Evolutionary conservation across 371 early-diverging fungal species (phyloP), one percentile per base, ranked within the genome.

Genomic region (Haplosporangium sp.): DNA sequence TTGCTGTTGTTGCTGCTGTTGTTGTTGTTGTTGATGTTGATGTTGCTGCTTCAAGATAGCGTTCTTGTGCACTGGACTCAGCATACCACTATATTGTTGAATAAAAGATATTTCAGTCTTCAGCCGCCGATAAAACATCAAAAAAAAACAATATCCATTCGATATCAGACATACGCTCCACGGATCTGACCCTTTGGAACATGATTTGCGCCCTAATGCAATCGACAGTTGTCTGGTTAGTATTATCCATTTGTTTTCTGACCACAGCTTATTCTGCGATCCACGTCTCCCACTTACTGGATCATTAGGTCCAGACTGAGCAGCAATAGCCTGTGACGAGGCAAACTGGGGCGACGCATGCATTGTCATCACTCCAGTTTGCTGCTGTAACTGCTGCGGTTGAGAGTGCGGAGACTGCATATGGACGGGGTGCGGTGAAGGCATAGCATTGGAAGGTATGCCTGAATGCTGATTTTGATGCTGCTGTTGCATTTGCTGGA

Each of bases 1-100:
- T 21, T 84, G 62, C 43, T 83, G 81, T 36, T 80, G 60, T 79
- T 56, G 45, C 75, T 42, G 68, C 46, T 43, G 73, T 48, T 60
- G 69, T 29, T 70, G 76, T 18, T 77, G 69, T 38, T 73, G 74
- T 6, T 55, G 53, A 13, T 54, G 52, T n/a, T 53, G 74, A 16
- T 47, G 43, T 29, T 57, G 64, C 37, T 58, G 58, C 56, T 68
- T 68, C 10, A 62, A 9, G 6, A 69, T 11, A 14, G 38, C 21
- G n/a, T 21, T 2, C 40, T 69, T 62, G 14, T 63, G 64, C 21
- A 20, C 64, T 12, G 74, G 74, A 52, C 74, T 68, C 74, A 68
- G 62, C 67, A 73, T 55, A 38, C 18, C 48, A 14, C 74, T 74
- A 55, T 61, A 1, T 14, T 52, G 29, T 29, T 29, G 29, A 29